A percentile compares a stretch with the other conserved stretches of the same genome.
Evolutionary conservation across 202 grass and related monocot species (phyloP).

Genomic region (Dendrocalamus latiflorus): DNA sequence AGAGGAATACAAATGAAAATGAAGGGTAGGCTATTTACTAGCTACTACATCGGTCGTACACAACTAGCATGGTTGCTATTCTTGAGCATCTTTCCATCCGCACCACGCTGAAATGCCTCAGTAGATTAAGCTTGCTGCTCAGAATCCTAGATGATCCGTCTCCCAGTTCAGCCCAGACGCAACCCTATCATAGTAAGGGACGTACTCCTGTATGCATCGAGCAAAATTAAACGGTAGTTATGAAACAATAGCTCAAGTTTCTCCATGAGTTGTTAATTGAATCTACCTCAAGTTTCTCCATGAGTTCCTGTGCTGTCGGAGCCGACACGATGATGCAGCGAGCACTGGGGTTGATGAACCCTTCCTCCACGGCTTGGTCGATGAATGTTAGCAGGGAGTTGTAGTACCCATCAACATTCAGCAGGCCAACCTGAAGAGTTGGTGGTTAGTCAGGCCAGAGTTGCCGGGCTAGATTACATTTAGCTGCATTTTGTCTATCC

Average conservation of each 20-base stretch:
- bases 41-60: background rate
- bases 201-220: slow-evolving; percentile 17
- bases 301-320: slow-evolving; percentile 43
- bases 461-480: no score
- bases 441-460: background rate
- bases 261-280: background rate
- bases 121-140: background rate
- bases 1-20: background rate
- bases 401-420: slow-evolving; percentile 82
- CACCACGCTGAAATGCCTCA: background rate
- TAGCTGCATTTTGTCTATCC: background rate
- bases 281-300: slow-evolving; percentile 61
- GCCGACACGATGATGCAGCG: slow-evolving; percentile 59
- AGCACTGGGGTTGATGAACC: slow-evolving; percentile 48
- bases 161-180: slow-evolving; percentile 35
- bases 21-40: background rate
- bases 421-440: slow-evolving; percentile 46
- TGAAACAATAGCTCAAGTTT: no score
- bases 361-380: slow-evolving; percentile 65
- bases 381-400: slow-evolving; percentile 65
- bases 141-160: slow-evolving; percentile 8
- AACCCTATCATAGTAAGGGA: slow-evolving; percentile 37
- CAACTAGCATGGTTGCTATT: background rate
- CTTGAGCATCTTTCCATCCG: no score
- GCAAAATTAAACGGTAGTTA: background rate